Base-by-base conservation (phyloP, 805 yeast genomes). In the Cyberlindnera galapagoensis region DNA sequence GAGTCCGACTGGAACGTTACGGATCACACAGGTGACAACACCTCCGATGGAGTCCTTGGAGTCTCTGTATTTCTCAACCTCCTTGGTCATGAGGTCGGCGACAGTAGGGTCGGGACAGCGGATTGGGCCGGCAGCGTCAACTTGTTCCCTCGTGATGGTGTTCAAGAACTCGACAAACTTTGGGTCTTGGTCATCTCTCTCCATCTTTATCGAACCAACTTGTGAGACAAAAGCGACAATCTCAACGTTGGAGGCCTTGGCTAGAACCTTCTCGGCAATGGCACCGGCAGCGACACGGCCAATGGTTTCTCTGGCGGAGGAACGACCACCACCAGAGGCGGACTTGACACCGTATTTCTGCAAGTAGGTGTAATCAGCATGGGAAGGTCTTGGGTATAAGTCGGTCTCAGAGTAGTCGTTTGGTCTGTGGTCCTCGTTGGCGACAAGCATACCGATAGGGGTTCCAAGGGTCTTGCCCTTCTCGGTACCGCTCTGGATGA, bases 251-350 rank as follows among this genome's bases (percentile, higher is more conserved):
- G 81, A 77, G 34, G 83, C 81, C 47, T 80, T 76, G 30, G 63
- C 54, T 52, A 92, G 71, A 43, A 85, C 79, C 63, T 88, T 90
- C 60, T 92, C 98, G 30, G 98, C 98, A 59, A 92, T 78, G 31
- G 96, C 97, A 53, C 97, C 97, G 7, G 97, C 97, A 29, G 97
- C 97, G 33, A 92, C 98, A 60, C 98, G 76, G 36, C 98, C 98
- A 50, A 92, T 92, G 26, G 98, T 92, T 63, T 92, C 98, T 60
- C 98, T 77, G 7, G 98, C 98, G 27, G 90, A 77, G 9, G 97
- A 82, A 56, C 98, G 76, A 42, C 98, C 98, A 53, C 98, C 98
- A 32, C 98, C 98, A 22, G 94, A 80, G 5, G 94, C 75, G 5
- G 97, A 94, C 63, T 92, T 92, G 47, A 78, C 71, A 26, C 96